phyloP scores from a whole-genome alignment of 306 rosid species.

The Castanospermum australe region DNA sequence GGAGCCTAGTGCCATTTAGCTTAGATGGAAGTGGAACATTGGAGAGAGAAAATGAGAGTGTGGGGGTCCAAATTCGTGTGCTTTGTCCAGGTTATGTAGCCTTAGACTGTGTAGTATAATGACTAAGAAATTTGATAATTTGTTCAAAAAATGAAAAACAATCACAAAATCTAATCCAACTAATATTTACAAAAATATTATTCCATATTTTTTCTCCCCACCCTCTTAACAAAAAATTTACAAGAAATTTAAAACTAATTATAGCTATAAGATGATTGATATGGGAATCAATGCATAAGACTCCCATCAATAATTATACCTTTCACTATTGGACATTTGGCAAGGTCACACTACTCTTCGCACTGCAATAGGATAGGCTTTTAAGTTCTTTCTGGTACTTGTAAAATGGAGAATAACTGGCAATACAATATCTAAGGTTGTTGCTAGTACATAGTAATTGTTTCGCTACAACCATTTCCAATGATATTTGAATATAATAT shows the following conservation, averaged over 20 bases:
- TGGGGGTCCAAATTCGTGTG: no score
- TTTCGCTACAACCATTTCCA: slow-evolving; percentile 61
- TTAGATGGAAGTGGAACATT: no score
- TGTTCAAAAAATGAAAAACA: no score
- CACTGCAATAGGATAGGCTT: slow-evolving; percentile 43
- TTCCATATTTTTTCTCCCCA: not conserved
- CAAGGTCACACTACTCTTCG: slow-evolving; percentile 43
- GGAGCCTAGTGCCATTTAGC: no score
- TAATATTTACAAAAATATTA: not conserved
- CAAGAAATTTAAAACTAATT: not conserved
- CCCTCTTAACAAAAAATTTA: no score
- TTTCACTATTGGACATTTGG: slow-evolving; percentile 46
- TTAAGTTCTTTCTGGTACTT: slow-evolving; percentile 28
- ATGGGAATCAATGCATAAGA: slow-evolving; percentile 23
- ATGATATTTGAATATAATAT: slow-evolving; percentile 43
- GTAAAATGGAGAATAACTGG: slow-evolving; percentile 46
- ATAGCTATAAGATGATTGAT: not conserved
- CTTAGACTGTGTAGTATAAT: no score
- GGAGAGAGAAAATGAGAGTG: no score
- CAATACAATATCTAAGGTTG: slow-evolving; percentile 58
- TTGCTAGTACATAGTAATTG: slow-evolving; percentile 54
- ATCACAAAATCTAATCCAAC: no score
- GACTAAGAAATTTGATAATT: no score
- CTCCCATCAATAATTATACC: slow-evolving; percentile 44
- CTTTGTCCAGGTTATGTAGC: no score